Evolutionary conservation across 805 yeast genomes (phyloP).

Genomic region (Monosporozyma yasuniensis): DNA sequence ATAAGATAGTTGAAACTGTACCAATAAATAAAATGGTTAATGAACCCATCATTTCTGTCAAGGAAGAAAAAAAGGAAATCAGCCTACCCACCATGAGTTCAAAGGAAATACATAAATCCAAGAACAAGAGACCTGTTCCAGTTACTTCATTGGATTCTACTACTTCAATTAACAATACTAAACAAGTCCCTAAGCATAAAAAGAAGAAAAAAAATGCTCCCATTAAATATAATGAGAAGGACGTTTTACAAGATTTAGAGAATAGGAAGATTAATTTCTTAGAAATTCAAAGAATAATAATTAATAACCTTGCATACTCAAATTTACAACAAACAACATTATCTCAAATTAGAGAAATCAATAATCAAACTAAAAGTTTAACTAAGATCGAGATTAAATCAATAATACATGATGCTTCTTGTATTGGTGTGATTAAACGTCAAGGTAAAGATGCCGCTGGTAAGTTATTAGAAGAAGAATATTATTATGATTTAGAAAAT

Average conservation of each 20-base stretch:
- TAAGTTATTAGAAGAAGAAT: slow-evolving; percentile 86
- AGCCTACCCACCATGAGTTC: no score
- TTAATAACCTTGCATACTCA: slow-evolving; percentile 85
- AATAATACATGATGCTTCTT: slow-evolving; percentile 34
- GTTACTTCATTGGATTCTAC: not conserved
- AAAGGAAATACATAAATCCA: not conserved
- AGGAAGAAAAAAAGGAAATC: no score
- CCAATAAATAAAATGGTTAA: no score
- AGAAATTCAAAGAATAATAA: slow-evolving; percentile 55
- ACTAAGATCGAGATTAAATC: slow-evolving; percentile 38
- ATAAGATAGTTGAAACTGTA: no score
- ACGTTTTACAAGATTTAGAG: not conserved
- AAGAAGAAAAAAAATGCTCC: not conserved
- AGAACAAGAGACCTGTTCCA: not conserved
- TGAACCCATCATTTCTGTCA: no score
- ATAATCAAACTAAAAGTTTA: slow-evolving; percentile 43
- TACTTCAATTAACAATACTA: not conserved
- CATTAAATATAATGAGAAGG: not conserved
- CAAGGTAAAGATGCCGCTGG: slow-evolving; percentile 96
- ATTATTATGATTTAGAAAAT: slow-evolving; percentile 77
- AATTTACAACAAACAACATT: slow-evolving; percentile 82
- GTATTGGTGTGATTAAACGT: slow-evolving; percentile 79
- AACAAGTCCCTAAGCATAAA: not conserved
- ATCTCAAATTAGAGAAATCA: slow-evolving; percentile 55
- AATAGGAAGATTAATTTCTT: not conserved